Evolutionary conservation across 179 eudicot genomes (phyloP).

Genomic region (Gypsophila paniculata): DNA sequence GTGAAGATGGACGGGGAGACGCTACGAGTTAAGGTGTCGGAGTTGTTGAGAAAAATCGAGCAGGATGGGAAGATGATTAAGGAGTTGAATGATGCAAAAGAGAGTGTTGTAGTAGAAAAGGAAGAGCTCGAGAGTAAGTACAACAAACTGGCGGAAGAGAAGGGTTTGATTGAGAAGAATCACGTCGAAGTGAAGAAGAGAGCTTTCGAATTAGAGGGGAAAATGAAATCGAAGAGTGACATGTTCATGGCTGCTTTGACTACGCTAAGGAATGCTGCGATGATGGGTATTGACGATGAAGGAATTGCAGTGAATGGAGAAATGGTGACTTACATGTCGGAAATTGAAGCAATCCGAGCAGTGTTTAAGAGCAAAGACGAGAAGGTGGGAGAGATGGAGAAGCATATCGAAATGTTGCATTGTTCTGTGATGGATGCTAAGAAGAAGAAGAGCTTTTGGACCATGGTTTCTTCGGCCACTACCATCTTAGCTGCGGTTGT

Average conservation of each 20-base stretch:
- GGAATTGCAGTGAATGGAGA: conserved; percentile 34
- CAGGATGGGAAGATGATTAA: conserved; percentile 31
- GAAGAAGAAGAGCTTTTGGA: conserved; percentile 71
- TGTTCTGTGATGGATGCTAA: conserved; percentile 39
- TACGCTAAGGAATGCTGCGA: conserved; percentile 40
- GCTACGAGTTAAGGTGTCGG: conserved; percentile 34
- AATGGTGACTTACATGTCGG: conserved; percentile 31
- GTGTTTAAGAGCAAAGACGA: conserved; percentile 47
- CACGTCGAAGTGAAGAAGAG: conserved; percentile 19
- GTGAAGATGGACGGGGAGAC: conserved; percentile 36
- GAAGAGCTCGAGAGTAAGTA: conserved; percentile 37
- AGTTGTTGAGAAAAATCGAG: conserved; percentile 35
- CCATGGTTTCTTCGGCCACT: conserved; percentile 64
- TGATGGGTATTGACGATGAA: conserved; percentile 6
- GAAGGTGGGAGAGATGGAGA: conserved; percentile 53
- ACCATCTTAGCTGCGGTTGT: conserved; percentile 60
- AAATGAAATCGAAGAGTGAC: conserved; percentile 29
- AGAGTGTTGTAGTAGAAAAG: conserved; percentile 35
- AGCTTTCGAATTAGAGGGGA: conserved; percentile 27
- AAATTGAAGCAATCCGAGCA: conserved; percentile 50
- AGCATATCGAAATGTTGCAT: conserved; percentile 47
- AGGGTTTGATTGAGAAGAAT: conserved; percentile 32
- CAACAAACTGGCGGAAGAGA: conserved; percentile 24
- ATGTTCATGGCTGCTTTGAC: conserved; percentile 29
- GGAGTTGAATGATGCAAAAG: conserved; percentile 31